Base-by-base conservation (phyloP, 2,329 filamentous ascomycete species). In the Grosmannia penicillata region DNA sequence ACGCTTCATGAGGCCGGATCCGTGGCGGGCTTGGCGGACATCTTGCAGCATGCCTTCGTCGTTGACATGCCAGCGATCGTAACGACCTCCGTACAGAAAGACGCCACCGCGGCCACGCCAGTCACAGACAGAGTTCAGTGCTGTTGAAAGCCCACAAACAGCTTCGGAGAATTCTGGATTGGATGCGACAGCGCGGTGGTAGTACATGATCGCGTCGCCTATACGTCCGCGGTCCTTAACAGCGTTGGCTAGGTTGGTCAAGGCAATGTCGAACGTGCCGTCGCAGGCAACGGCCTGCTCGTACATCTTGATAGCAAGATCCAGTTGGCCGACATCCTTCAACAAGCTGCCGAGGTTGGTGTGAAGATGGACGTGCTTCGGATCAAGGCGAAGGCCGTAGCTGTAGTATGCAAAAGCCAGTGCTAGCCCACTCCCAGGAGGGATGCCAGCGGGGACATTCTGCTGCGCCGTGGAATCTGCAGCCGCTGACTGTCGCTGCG, bases 111-210 rank as follows among this genome's bases (percentile, higher is more conserved):
- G 76, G 23, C 85, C 85, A 50, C 74, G 72, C 91, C 91, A 98
- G 51, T 89, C 82, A 54, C 91, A 98, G 6, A 98, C 87, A 7
- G 91, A 96, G 54, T 95, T 96, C 37, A 98, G 65, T 2, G 91
- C 89, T 42, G 93, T 96, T 2, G 86, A 87, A 37, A 98, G 69
- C 8, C 91, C 91, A 56, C 91, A 98, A 1, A 98, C 89, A 7
- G 91, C 91, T 60, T 98, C 91, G 1, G 91, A 85, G 59, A 98
- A 98, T 25, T 93, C 82, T 0, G 91, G 89, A 49, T 91, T 98
- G n/a, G 87, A 77, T 25, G 72, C 70, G 9, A 98, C 89, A 28
- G 91, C 91, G 46, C 87, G 75, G 51, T 76, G 83, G 62, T 98
- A 98, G 56, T 93, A 96, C 21, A 65, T 62, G 43, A 98, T 96